Conservation (phyloP, 352 stramenopile genomes). For the Phytophthora litchii region DNA sequence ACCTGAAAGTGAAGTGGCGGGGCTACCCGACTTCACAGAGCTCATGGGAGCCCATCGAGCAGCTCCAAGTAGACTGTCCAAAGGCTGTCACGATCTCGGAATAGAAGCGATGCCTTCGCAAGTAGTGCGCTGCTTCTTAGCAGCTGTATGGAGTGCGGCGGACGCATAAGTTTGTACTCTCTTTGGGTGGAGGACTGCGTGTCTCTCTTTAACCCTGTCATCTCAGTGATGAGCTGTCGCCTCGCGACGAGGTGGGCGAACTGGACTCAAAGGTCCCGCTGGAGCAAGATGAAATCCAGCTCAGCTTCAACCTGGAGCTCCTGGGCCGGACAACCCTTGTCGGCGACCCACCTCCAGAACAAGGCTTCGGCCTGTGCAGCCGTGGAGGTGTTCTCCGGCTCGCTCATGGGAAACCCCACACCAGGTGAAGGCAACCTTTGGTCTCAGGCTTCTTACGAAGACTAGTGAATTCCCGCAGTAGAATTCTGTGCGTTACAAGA, state of each 20-base stretch:
- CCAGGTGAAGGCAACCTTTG: not conserved
- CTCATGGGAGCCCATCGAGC: constrained; percentile 2
- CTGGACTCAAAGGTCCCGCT: not conserved
- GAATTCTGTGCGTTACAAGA: too few species aligned
- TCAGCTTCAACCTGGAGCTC: not conserved
- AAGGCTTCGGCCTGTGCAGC: not conserved
- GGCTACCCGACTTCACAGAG: not conserved
- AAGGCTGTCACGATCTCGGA: constrained; percentile 4
- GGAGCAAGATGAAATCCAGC: not conserved
- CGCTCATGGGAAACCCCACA: not conserved
- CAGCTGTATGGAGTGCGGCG: not conserved
- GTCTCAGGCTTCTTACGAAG: not conserved
- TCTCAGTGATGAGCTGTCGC: not conserved
- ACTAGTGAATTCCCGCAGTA: not conserved
- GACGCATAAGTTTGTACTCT: not conserved
- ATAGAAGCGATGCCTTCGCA: not conserved
- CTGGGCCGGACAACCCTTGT: not conserved
- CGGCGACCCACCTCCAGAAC: not conserved
- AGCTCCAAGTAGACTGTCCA: constrained; percentile 4
- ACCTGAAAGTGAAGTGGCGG: not conserved
- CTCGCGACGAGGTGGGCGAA: not conserved
- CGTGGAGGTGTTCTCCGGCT: not conserved
- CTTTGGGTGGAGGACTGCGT: not conserved
- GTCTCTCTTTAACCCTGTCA: not conserved
- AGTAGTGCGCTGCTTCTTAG: not conserved